phyloP scores from a whole-genome alignment of 495 filamentous ascomycete genomes.

The Aspergillus wentii region DNA sequence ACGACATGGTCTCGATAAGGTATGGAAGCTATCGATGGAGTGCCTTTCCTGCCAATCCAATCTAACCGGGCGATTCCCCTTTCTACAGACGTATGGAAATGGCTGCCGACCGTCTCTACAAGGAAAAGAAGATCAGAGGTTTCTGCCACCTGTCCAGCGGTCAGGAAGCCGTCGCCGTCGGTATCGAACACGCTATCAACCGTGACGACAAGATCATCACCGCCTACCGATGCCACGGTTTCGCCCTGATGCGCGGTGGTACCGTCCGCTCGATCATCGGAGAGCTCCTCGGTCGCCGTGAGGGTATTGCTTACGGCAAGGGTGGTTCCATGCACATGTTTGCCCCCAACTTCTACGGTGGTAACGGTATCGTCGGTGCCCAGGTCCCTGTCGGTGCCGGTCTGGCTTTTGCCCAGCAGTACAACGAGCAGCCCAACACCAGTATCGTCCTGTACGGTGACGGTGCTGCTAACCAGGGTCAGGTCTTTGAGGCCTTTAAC shows the following conservation, averaged over 20 bases:
- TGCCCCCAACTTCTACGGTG: conserved; percentile 93
- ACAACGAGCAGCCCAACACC: conserved; percentile 76
- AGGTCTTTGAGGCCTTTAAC: conserved; percentile 99
- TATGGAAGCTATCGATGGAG: conserved; percentile 39
- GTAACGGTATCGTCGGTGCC: conserved; percentile 97
- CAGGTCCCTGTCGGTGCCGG: conserved; percentile 97
- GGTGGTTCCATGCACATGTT: conserved; percentile 99
- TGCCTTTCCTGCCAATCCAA: conserved; percentile 1
- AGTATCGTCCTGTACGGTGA: conserved; percentile 93
- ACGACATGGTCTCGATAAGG: conserved; percentile 92
- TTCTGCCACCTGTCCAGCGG: conserved; percentile 98
- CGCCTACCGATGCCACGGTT: conserved; percentile 97
- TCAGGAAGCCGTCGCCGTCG: conserved; percentile 94
- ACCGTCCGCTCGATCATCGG: conserved; percentile 92
- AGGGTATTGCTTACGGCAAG: conserved; percentile 97
- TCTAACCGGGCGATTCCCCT: conserved; percentile 5
- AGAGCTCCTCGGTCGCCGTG: conserved; percentile 88
- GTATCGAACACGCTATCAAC: conserved; percentile 93
- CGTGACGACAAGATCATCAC: conserved; percentile 93
- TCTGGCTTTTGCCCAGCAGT: conserved; percentile 95
- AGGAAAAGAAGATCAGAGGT: conserved; percentile 99
- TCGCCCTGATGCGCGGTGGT: conserved; percentile 92
- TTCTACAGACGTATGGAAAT: conserved; percentile 98
- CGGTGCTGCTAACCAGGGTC: conserved; percentile 96
- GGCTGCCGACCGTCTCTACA: conserved; percentile 96